A percentile compares a stretch with the other conserved stretches of the same genome.
Conservation (phyloP, 352 stramenopile species). For the Globisporangium lucens region DNA sequence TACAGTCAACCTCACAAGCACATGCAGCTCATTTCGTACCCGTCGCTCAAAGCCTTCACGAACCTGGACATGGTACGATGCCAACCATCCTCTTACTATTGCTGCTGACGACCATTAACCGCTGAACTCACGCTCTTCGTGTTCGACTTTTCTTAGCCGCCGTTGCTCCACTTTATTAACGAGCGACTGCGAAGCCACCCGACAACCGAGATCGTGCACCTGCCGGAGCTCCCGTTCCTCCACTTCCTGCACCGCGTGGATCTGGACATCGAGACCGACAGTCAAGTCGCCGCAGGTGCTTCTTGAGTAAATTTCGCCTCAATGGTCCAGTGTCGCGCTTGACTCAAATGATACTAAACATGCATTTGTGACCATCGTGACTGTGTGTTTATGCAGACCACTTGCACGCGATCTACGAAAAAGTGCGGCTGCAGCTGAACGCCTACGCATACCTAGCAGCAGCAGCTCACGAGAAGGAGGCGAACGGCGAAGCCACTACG, state of each 20-base stretch:
- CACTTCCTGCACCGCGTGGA: conserved; percentile 72
- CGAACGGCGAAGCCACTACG: not conserved
- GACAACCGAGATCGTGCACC: conserved; percentile 39
- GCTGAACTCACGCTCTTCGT: not conserved
- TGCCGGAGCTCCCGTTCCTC: conserved; percentile 64
- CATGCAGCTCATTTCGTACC: conserved; percentile 85
- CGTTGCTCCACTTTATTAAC: conserved; percentile 72
- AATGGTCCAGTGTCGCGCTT: not conserved
- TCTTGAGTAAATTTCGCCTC: not conserved
- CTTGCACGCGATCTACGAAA: conserved; percentile 42
- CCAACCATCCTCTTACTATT: not conserved
- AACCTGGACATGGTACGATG: conserved; percentile 48
- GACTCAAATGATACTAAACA: not conserved
- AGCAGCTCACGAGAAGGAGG: conserved; percentile 6
- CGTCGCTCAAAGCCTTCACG: conserved; percentile 62
- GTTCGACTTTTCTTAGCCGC: conserved; percentile 34
- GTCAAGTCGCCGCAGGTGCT: conserved; percentile 40
- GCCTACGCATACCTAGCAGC: conserved; percentile 27
- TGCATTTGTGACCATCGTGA: not conserved
- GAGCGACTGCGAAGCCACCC: conserved; percentile 37
- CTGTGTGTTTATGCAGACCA: conserved; percentile 20
- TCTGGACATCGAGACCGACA: conserved; percentile 31
- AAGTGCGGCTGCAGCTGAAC: conserved; percentile 49
- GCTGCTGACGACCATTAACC: not conserved
- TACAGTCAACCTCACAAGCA: conserved; percentile 77